Evolutionary conservation across 2,329 filamentous ascomycete genomes (phyloP), one percentile per base, ranked within the genome.

Genomic region (Pseudogymnoascus sp.): DNA sequence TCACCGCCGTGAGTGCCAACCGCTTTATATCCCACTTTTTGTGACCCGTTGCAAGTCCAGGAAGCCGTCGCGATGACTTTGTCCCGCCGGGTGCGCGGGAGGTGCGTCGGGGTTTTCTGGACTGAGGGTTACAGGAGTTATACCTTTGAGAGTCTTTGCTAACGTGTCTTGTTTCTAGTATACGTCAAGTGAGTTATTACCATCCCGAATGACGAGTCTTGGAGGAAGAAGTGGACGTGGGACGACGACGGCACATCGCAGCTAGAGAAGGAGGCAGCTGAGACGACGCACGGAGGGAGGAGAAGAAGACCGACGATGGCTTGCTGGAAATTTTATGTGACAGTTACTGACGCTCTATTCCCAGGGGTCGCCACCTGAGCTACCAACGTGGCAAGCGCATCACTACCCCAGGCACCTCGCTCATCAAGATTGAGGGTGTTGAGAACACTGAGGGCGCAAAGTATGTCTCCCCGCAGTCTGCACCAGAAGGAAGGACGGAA

Each of bases 361-460:
- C 68, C 77, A 96, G 91, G 91, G 93, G 92, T 85, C 93, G 92
- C 82, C 93, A 97, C 88, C 84, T 97, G 83, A 93, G 89, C 83
- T 97, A 96, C 86, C 89, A 96, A 86, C 90, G 93, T 81, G 89
- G 89, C 79, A 93, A 96, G 85, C 90, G 91, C 82, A 89, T 85
- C 82, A 92, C 88, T 78, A 92, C 90, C 85, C 89, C 93, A 74
- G 88, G 88, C 82, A 96, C 90, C 75, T 90, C 90, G 78, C 85
- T 97, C 82, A 89, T 99, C 83, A 95, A 97, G 88, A 96, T 99
- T 76, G 93, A 99, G 86, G 93, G 93, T 80, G 95, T 97, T 75
- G 92, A 96, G 75, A 86, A 90, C 84, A 87, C 89, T 76, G 84
- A 90, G 75, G 91, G 88, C 77, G 93, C 95, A 80, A 90, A 88